These are phyloP conservation scores for Mycena venus DNA, from an alignment of 768 basidiomycete species.

Conservation along the genomic window DNA sequence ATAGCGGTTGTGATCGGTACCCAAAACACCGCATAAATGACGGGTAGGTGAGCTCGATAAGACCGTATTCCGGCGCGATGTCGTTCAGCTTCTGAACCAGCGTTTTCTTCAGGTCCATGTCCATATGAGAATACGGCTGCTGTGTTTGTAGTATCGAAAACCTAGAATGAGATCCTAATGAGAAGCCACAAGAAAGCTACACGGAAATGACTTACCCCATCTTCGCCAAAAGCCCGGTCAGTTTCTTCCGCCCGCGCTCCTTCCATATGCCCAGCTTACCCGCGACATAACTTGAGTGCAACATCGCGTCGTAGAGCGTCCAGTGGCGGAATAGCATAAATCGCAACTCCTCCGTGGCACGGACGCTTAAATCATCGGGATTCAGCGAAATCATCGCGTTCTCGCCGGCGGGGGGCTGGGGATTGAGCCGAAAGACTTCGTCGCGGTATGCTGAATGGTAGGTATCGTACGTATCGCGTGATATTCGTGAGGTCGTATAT, in stretches of 20 bases:
- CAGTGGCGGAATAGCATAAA: conserved; percentile 98
- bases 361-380: conserved; percentile 89
- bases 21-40: conserved; percentile 95
- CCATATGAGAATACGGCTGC: conserved; percentile 96
- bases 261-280: conserved; percentile 97
- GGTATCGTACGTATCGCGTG: conserved; percentile 86
- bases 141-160: conserved; percentile 96
- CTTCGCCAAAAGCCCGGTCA: conserved; percentile 95
- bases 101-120: conserved; percentile 89
- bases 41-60: conserved; percentile 92
- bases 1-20: conserved; percentile 88
- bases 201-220: conserved; percentile 82
- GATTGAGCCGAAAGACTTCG: conserved; percentile 94
- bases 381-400: conserved; percentile 66
- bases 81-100: conserved; percentile 87
- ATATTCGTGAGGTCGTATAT: conserved; percentile 89
- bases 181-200: neutral
- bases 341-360: conserved; percentile 89
- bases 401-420: conserved; percentile 59
- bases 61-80: conserved; percentile 94
- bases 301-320: conserved; percentile 98
- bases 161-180: conserved; percentile 54
- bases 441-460: conserved; percentile 87
- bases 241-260: conserved; percentile 88
- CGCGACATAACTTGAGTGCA: conserved; percentile 96